Evolutionary conservation across 805 yeast genomes (phyloP).

Genomic region (Nakazawaea ernobii): DNA sequence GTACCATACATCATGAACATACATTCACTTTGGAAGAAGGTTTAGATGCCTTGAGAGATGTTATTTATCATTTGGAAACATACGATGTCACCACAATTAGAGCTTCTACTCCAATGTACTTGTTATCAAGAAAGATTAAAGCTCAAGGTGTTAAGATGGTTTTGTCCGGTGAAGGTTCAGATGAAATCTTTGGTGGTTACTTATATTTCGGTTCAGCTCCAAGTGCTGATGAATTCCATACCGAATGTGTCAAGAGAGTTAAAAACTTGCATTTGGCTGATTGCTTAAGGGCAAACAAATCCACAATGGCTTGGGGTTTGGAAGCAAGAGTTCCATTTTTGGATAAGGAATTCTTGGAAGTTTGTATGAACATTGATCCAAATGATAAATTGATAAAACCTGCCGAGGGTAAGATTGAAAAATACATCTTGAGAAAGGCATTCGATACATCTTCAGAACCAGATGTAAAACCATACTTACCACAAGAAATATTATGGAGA

Average conservation of each 20-base stretch:
- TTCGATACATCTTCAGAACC: constrained; percentile 91
- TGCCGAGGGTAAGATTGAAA: constrained; percentile 78
- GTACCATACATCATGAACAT: constrained; percentile 96
- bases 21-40: constrained; percentile 97
- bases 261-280: constrained; percentile 96
- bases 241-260: constrained; percentile 92
- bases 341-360: constrained; percentile 87
- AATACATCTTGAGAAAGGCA: constrained; percentile 95
- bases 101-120: constrained; percentile 99
- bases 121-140: constrained; percentile 92
- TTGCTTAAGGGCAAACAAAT: constrained; percentile 97
- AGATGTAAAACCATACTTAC: constrained; percentile 75
- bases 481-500: constrained; percentile 97
- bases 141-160: constrained; percentile 99
- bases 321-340: constrained; percentile 99
- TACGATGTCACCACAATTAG: constrained; percentile 98
- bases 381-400: constrained; percentile 79
- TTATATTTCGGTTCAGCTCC: constrained; percentile 97
- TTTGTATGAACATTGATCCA: constrained; percentile 93
- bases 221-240: constrained; percentile 85
- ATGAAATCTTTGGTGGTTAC: constrained; percentile 98
- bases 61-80: constrained; percentile 92
- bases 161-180: constrained; percentile 97
- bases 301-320: constrained; percentile 99
- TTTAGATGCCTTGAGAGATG: constrained; percentile 90